Evolutionary conservation across 768 basidiomycete genomes (phyloP), one percentile per base, ranked within the genome.

Genomic region (Chalciporus sphaerocephalus): DNA sequence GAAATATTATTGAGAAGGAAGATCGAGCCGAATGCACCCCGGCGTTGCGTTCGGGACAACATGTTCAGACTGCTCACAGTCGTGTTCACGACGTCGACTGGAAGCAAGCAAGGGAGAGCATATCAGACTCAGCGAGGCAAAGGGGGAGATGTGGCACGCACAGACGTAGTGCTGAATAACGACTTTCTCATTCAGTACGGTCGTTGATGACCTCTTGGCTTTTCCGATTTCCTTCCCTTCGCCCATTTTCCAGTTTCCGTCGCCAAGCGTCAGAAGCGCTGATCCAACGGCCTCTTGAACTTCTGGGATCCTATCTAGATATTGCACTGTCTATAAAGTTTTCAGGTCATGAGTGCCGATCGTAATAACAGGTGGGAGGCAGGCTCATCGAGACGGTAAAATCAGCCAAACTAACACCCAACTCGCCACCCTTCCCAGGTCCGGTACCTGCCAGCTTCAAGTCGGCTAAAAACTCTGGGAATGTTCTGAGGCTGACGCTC

Each of bases 191-290:
- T 81, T 82, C 9, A 71, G 72, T 23, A 80, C 83, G 4, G 69
- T 70, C 1, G 68, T 52, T 15, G 46, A 23, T 3, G 18, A 20
- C 44, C 78, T 77, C 6, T 64, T 50, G 2, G 58, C 60, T 53
- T 78, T 80, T 9, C 76, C 78, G 6, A 85, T 79, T 54, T 75
- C 74, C 17, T 87, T 74, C 5, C 87, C 88, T 49, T 88, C 87
- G 4, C 90, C 90, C 89, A 92, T 92, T 65, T 80, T 87, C 90
- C 90, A 92, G 53, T 92, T 92, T 9, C 90, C 90, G 48, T 92
- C 89, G 0, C 90, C 90, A 1, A 92, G 75, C 2, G 81, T 77
- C 32, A 80, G 60, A 28, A 92, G 68, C 0, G 83, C 81, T 1
- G 85, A 71, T 1, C 76, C 76, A 9, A 83, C 86, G 1, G 85